A percentile compares a stretch with the other conserved stretches of the same genome.
phyloP scores from a whole-genome alignment of 257 asterid genomes.

The Solanum sejunctum region DNA sequence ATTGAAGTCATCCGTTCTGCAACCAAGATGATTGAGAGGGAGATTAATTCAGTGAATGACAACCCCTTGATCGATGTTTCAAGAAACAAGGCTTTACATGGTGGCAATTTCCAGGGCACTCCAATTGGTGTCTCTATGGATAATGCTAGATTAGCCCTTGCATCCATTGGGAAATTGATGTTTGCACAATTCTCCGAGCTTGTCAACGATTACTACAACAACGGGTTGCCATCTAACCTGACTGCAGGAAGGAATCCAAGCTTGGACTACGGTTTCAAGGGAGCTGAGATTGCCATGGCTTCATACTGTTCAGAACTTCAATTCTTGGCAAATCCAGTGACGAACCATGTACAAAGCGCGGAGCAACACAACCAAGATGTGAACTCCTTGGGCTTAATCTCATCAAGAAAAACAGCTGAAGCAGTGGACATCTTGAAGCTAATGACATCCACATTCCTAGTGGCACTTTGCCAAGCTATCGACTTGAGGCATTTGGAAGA shows the following conservation, averaged over 20 bases:
- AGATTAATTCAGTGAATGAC: slow-evolving; percentile 43
- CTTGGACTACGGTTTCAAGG: slow-evolving; percentile 44
- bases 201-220: slow-evolving; percentile 37
- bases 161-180: slow-evolving; percentile 35
- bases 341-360: slow-evolving; percentile 39
- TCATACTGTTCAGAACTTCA: slow-evolving; percentile 47
- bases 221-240: slow-evolving; percentile 39
- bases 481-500: slow-evolving; percentile 42
- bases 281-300: slow-evolving; percentile 48
- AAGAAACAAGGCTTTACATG: slow-evolving; percentile 39
- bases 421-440: slow-evolving; percentile 38
- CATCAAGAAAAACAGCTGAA: slow-evolving; percentile 37
- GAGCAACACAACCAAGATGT: slow-evolving; percentile 54
- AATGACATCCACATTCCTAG: slow-evolving; percentile 30
- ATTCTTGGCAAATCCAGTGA: slow-evolving; percentile 37
- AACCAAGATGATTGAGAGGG: slow-evolving; percentile 46
- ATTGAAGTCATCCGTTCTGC: slow-evolving; percentile 42
- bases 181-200: slow-evolving; percentile 44
- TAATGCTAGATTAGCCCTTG: slow-evolving; percentile 35
- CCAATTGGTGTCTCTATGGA: slow-evolving; percentile 51
- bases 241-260: slow-evolving; percentile 39
- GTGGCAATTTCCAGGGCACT: slow-evolving; percentile 48
- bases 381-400: slow-evolving; percentile 39
- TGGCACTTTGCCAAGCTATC: slow-evolving; percentile 41
- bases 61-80: slow-evolving; percentile 43